These are phyloP conservation scores for Pichia sp. DNA, from an alignment of 1,139 yeast genomes.

Conservation along the genomic window DNA sequence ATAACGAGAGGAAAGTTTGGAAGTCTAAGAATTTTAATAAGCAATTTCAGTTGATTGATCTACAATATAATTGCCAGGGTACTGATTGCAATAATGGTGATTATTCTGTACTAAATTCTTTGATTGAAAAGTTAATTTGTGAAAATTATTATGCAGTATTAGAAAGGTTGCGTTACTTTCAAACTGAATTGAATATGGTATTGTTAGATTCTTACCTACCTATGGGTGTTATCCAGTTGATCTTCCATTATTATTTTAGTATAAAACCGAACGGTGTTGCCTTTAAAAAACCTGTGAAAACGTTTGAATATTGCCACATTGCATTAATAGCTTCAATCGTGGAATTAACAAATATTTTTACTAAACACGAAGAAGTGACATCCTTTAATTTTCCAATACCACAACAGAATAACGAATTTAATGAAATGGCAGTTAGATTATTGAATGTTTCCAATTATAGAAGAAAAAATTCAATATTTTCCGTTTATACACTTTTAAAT, in stretches of 20 bases:
- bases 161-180: conserved; percentile 26
- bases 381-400: conserved; percentile 5
- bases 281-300: conserved; percentile 11
- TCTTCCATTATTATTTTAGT: conserved; percentile 17
- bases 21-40: conserved; percentile 8
- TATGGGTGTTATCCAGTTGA: conserved; percentile 14
- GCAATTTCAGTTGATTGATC: neutral
- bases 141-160: conserved; percentile 22
- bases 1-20: conserved; percentile 13
- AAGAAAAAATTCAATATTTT: conserved; percentile 14
- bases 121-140: conserved; percentile 6
- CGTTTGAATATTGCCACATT: conserved; percentile 16
- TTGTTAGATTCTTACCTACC: conserved; percentile 24
- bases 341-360: conserved; percentile 16
- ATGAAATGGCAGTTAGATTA: conserved; percentile 12
- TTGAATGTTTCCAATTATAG: conserved; percentile 16
- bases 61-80: neutral
- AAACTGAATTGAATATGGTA: conserved; percentile 18
- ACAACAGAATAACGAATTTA: conserved; percentile 10
- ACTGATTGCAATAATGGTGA: neutral
- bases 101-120: neutral
- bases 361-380: conserved; percentile 1
- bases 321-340: conserved; percentile 17
- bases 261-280: conserved; percentile 5
- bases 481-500: conserved; percentile 14